phyloP scores from a whole-genome alignment of 108 stramenopile species.

The Aurantiochytrium sp. region DNA sequence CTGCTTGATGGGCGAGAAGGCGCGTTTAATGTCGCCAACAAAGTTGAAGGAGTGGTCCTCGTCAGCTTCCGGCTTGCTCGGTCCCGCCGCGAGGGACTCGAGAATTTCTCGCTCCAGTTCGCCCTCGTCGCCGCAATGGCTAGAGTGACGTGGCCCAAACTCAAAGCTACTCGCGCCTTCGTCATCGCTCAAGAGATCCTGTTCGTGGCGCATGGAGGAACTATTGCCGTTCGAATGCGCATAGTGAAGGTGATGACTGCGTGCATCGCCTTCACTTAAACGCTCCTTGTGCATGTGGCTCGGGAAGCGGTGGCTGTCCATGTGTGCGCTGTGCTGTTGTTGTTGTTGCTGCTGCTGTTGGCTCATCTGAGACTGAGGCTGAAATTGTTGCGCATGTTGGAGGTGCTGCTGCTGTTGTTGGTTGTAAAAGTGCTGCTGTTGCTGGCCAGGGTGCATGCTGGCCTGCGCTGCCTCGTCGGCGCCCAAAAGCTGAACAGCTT shows the following conservation, averaged over 20 bases:
- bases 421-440: background rate
- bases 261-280: background rate
- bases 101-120: background rate
- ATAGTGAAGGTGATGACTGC: too few species aligned
- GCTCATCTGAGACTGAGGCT: background rate
- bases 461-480: background rate
- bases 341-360: background rate
- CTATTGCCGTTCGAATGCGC: background rate
- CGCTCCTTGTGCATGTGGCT: background rate
- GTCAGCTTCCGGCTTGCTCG: background rate
- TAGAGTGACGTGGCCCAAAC: background rate
- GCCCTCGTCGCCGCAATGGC: background rate
- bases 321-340: background rate
- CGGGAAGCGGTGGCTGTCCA: background rate
- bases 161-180: background rate
- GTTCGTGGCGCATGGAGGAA: background rate
- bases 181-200: background rate
- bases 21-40: slow-evolving; percentile 1
- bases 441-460: background rate
- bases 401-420: background rate
- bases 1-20: background rate
- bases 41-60: background rate
- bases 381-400: background rate
- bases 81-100: background rate
- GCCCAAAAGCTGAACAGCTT: background rate